Conservation (phyloP, 2,329 filamentous ascomycete genomes). For the Gliomastix tumulicola region DNA sequence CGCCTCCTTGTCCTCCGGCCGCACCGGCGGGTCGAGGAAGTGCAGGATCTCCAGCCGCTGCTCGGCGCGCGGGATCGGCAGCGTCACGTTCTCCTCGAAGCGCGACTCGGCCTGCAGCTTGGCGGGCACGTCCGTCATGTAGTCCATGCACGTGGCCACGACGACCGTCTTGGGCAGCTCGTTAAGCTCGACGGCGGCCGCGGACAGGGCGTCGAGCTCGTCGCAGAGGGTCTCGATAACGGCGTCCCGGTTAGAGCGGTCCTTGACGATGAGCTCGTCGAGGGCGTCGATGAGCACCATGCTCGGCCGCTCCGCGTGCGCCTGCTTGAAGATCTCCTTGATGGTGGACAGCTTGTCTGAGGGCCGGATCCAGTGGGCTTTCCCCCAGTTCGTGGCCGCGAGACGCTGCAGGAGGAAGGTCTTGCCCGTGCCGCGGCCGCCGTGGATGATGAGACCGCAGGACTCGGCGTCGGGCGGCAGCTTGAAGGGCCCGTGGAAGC, state of each 20-base stretch:
- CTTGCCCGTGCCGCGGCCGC: conserved; percentile 81
- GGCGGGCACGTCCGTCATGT: conserved; percentile 64
- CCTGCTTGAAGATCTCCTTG: conserved; percentile 62
- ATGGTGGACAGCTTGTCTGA: conserved; percentile 53
- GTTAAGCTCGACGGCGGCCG: conserved; percentile 23
- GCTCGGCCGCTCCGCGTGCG: conserved; percentile 62
- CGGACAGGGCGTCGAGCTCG: conserved; percentile 48
- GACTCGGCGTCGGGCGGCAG: conserved; percentile 24
- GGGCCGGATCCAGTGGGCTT: conserved; percentile 54
- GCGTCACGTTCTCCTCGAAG: conserved; percentile 60
- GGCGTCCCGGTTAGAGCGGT: conserved; percentile 39
- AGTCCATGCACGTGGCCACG: conserved; percentile 65
- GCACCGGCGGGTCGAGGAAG: conserved; percentile 42
- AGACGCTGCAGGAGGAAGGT: conserved; percentile 65
- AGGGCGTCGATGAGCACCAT: conserved; percentile 75
- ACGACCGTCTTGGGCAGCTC: conserved; percentile 57
- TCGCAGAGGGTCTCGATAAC: conserved; percentile 44
- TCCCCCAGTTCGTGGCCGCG: conserved; percentile 61
- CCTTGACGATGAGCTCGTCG: conserved; percentile 60
- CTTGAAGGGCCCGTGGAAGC: conserved; percentile 37
- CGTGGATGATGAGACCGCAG: conserved; percentile 67
- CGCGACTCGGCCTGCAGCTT: conserved; percentile 58
- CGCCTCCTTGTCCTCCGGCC: conserved; percentile 38
- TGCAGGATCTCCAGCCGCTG: conserved; percentile 70
- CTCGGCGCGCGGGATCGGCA: conserved; percentile 68